A percentile compares a stretch with the other conserved stretches of the same genome.
phyloP scores from a whole-genome alignment of 1,284 basidiomycete genomes.

The Apiotrichum porosum region DNA sequence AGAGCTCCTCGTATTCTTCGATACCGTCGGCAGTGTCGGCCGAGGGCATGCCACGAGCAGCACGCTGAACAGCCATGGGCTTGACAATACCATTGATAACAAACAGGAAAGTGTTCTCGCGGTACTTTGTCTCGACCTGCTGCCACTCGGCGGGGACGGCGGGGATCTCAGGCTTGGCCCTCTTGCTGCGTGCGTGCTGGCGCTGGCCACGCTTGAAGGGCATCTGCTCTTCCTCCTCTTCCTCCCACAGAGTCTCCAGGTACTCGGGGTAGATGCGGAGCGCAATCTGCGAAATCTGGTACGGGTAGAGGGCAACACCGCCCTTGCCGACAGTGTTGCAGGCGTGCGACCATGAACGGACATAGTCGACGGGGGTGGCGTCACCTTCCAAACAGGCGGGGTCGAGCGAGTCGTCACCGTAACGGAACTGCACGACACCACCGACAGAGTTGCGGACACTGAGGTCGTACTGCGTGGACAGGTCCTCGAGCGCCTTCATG shows the following conservation, averaged over 20 bases:
- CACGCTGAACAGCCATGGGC: constrained; percentile 65
- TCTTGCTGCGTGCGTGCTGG: neutral
- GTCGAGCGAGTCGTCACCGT: constrained; percentile 96
- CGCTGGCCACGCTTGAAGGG: constrained; percentile 9
- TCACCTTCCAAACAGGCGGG: constrained; percentile 94
- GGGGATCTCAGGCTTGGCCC: constrained; percentile 2
- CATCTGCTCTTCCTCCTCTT: constrained; percentile 5
- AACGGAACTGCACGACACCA: constrained; percentile 95
- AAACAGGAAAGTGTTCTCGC: constrained; percentile 70
- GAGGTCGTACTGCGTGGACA: constrained; percentile 93
- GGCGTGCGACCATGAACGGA: constrained; percentile 83
- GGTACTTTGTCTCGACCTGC: constrained; percentile 67
- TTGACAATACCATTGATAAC: constrained; percentile 65
- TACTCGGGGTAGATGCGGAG: constrained; percentile 52
- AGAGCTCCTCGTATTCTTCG: constrained; percentile 51
- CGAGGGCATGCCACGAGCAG: constrained; percentile 73
- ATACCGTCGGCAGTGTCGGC: constrained; percentile 62
- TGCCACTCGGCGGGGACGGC: constrained; percentile 42
- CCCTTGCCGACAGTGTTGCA: constrained; percentile 59
- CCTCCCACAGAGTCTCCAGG: constrained; percentile 3
- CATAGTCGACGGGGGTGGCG: constrained; percentile 84
- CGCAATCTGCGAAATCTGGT: constrained; percentile 74
- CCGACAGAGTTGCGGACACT: constrained; percentile 95
- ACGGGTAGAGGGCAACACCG: constrained; percentile 72
- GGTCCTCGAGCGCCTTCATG: constrained; percentile 98